Base-by-base conservation (phyloP, 192 early-diverging fungal species). In the Rhizoclosmatium sp. region DNA sequence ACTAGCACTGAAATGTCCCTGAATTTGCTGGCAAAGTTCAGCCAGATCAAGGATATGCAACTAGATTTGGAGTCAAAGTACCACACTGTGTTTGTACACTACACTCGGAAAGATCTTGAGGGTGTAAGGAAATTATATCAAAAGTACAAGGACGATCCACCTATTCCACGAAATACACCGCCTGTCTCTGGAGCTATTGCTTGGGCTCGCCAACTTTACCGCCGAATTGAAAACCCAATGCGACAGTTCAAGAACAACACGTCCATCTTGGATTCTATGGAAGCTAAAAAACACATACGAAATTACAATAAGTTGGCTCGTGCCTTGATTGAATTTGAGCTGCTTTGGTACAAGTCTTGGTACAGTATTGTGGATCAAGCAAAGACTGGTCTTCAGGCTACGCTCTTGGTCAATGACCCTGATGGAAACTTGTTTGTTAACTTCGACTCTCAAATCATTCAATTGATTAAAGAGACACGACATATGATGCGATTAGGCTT, bases 271-370 rank as follows among this genome's bases (percentile, higher is more conserved):
- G 89, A 91, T 3, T 85, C 83, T 31, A 47, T 81, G 40, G 90
- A 91, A 47, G 86, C 89, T 5, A 91, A 88, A 66, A 91, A 91
- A 62, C 89, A 91, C 71, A 89, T 91, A 56, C 82, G 86, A 44
- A 91, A 91, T 80, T 91, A 91, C 87, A 91, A 91, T 76, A 91
- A 88, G 66, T 85, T 91, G 45, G 89, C 90, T 2, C 74, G 90
- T 7, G 90, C 89, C 0, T 74, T 91, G 59, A 87, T 91, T 69
- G 90, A 91, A 74, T 91, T 90, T 73, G 89, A 91, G 67, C 40
- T 91, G 56, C 71, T 91, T 14, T 91, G 89, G 89, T 78, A 91
- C 80, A 62, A 81, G 40, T 82, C 89, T 1, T 91, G 90, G 90
- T 87, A 79, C 74, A 82, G 78, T 54, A 82, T 89, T 61, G 87